These are phyloP conservation scores for Suhomyces tanzawaensis DNA, from an alignment of 805 yeast species.

Conservation along the genomic window DNA sequence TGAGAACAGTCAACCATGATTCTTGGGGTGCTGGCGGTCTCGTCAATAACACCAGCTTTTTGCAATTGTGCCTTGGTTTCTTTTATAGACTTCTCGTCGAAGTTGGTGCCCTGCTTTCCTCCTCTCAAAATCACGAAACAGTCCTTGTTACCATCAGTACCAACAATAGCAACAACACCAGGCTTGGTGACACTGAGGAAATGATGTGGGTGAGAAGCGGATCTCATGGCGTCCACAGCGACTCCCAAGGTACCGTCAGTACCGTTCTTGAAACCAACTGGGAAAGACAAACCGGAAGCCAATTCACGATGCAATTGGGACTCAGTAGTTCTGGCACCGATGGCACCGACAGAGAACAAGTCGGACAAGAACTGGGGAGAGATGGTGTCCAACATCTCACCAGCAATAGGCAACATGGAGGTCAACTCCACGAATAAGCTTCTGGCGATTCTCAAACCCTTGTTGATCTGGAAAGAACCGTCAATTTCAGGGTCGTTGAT, in stretches of 20 bases:
- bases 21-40: conserved; percentile 50
- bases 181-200: conserved; percentile 94
- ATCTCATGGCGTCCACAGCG: conserved; percentile 90
- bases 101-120: conserved; percentile 91
- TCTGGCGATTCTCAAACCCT: conserved; percentile 87
- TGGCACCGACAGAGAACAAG: conserved; percentile 93
- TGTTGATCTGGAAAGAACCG: conserved; percentile 88
- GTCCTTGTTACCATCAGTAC: conserved; percentile 90
- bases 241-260: conserved; percentile 95
- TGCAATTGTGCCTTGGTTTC: conserved; percentile 61
- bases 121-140: conserved; percentile 93
- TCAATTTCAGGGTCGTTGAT: conserved; percentile 97
- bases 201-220: conserved; percentile 92
- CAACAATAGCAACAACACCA: conserved; percentile 93
- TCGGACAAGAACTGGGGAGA: conserved; percentile 95
- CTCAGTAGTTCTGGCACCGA: conserved; percentile 98
- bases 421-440: conserved; percentile 83
- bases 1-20: conserved; percentile 98
- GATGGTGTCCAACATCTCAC: conserved; percentile 97
- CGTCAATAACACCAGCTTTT: conserved; percentile 47
- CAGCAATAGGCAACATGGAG: conserved; percentile 84
- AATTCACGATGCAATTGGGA: conserved; percentile 96
- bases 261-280: conserved; percentile 97
- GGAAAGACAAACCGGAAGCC: conserved; percentile 96
- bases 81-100: conserved; percentile 69